These are phyloP conservation scores for Pichia manshurica DNA, from an alignment of 805 yeast genomes.

Conservation along the genomic window DNA sequence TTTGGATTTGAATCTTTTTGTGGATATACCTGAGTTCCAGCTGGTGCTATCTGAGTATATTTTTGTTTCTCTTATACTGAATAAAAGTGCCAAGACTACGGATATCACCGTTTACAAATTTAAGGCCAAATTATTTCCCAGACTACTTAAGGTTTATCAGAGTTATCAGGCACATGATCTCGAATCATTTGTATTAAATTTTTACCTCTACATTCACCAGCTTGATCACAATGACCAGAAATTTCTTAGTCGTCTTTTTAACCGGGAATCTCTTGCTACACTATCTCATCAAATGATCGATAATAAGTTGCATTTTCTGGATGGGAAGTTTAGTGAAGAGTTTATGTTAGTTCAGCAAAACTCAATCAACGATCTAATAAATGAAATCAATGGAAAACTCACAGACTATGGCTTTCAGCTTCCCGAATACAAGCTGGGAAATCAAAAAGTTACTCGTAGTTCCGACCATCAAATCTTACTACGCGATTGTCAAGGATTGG, in stretches of 20 bases:
- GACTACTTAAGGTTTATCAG: constrained; percentile 4
- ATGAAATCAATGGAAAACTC: not conserved
- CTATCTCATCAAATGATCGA: constrained; percentile 1
- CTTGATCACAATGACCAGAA: not conserved
- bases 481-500: not conserved
- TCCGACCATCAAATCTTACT: not conserved
- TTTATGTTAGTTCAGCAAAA: not conserved
- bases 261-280: not conserved
- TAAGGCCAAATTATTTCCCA: not conserved
- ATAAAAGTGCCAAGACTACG: not conserved
- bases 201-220: not conserved
- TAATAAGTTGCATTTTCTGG: not conserved
- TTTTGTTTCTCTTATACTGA: constrained; percentile 3
- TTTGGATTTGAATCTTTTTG: not conserved
- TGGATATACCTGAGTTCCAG: not conserved
- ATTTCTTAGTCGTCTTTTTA: not conserved
- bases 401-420: not conserved
- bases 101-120: constrained; percentile 1
- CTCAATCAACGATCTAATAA: not conserved
- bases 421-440: not conserved
- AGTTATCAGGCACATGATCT: constrained; percentile 4
- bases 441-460: too few relatives aligned
- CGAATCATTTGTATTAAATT: constrained; percentile 3
- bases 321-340: not conserved
- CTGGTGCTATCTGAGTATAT: constrained; percentile 1